Base-by-base conservation (phyloP, 495 filamentous ascomycete genomes). In the Opeltia flavorubescens region DNA sequence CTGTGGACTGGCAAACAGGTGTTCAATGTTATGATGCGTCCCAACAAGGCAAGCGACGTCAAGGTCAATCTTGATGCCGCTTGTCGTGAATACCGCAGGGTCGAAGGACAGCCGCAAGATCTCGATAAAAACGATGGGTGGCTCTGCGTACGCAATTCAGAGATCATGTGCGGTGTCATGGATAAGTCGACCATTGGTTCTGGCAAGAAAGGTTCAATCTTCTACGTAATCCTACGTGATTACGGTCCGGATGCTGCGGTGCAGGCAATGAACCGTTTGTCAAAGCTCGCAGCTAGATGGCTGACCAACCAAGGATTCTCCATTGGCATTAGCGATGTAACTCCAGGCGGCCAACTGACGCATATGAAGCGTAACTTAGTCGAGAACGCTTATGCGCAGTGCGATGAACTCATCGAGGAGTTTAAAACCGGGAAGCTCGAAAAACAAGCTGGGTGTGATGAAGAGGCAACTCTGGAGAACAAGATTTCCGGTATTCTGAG, bases 1-100 rank as follows among this genome's bases (percentile, higher is more conserved):
- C 70, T 98, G 20, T 98, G 91, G 91, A 98, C 93, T 5, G 93
- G 91, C 48, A 98, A 98, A 63, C 91, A 98, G 55, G 75, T 96
- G 13, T 98, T 95, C 68, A 94, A 87, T 55, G 75, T 98, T 49
- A 71, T 98, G 43, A 93, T 98, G 87, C 78, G 80, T 30, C 91
- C 91, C 3, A 95, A 94, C 60, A 81, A 77, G 50, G 60, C 78
- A 28, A 86, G 80, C 36, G 75, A 77, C 0, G 84, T 95, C 18
- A 64, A 82, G 47, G 86, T 96, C 49, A 98, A 96, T 58, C 69
- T 98, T 18, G 93, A 98, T 50, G 88, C 89, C 33, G 85, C 85
- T 49, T 93, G 89, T 58, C 84, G 83, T 67, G 77, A 88, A 42
- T 96, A 73, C 68, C 75, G 81, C 67, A 62, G 68, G 40, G 53